Base-by-base conservation (phyloP, 2,329 filamentous ascomycete species). In the Sporothrix brunneoviolacea region DNA sequence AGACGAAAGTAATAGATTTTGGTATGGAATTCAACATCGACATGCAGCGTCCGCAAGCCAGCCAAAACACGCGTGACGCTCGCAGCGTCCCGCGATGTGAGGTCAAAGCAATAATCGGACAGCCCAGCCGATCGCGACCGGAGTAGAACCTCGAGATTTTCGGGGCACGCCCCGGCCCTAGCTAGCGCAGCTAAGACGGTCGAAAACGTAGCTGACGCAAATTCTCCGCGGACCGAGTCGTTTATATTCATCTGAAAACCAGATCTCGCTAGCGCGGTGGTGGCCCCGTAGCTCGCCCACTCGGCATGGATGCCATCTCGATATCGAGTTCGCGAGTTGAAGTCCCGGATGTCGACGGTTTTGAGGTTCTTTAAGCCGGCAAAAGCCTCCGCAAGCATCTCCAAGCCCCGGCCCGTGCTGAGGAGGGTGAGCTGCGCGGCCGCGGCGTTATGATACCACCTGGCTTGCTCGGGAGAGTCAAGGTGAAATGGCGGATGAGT, bases 291-390 rank as follows among this genome's bases (percentile, higher is more conserved):
- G 60, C 79, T 80, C 8, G 62, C 65, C 81, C 82, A 84, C 1
- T 57, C 50, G 0, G 56, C 59, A 12, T 52, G 16, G 1, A 28
- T 41, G 2, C 67, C 67, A 42, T 85, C 81, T 3, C 81, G 74
- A 12, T 59, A 59, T 4, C 80, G 75, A 9, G 62, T 70, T 0
- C 4, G 19, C 0, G 75, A 75, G 58, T 75, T 68, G 63, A 77
- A 83, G 59, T 85, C 79, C 16, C 82, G 74, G 21, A 86, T 65
- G 21, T 79, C 76, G 13, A 86, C 62, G 0, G 72, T 76, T 27
- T 75, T 64, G 5, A 85, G 71, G 48, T 78, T 77, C 0, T 63
- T 60, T 4, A 86, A 68, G 30, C 76, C 73, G 9, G 62, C 58
- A 47, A 86, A 76, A 2, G 80, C 82, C 28, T 77, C 70, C 0